Conservation (phyloP, 371 early-diverging fungal species). For the Mortierella sp. region DNA sequence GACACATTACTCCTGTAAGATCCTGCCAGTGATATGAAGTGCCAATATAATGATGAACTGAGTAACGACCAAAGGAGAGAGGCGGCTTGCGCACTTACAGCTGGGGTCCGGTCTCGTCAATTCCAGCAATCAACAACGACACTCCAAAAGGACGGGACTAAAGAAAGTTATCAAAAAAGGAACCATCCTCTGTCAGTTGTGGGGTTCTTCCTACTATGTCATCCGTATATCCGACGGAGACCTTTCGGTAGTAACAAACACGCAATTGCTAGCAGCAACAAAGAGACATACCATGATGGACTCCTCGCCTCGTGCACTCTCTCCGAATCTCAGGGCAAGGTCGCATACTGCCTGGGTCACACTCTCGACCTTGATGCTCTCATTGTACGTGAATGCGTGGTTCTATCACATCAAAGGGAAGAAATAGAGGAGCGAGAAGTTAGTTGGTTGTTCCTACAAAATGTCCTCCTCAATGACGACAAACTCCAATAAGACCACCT, state of each 20-base stretch:
- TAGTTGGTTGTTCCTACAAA: neutral
- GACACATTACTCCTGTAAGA: neutral
- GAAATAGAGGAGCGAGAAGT: neutral
- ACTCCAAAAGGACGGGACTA: slow-evolving; percentile 99
- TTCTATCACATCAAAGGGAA: slow-evolving; percentile 64
- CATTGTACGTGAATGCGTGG: slow-evolving; percentile 96
- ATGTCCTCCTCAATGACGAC: too few relatives aligned
- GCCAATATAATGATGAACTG: too few relatives aligned
- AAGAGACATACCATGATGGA: slow-evolving; percentile 87
- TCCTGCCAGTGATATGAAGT: neutral
- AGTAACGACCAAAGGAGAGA: slow-evolving; percentile 18
- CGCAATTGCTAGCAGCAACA: neutral
- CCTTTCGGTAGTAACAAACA: neutral
- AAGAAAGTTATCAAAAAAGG: neutral
- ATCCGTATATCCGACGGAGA: neutral
- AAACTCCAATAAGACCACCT: neutral
- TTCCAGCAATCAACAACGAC: slow-evolving; percentile 97
- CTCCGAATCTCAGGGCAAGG: slow-evolving; percentile 97
- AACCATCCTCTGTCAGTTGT: neutral
- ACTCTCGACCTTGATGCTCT: slow-evolving; percentile 94
- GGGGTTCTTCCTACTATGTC: neutral
- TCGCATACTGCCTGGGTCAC: slow-evolving; percentile 98
- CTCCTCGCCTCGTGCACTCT: slow-evolving; percentile 96
- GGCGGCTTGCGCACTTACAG: slow-evolving; percentile 75
- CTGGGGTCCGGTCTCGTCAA: slow-evolving; percentile 98